Conservation (phyloP, 345 rosid genomes). For the Acer yangbiense region DNA sequence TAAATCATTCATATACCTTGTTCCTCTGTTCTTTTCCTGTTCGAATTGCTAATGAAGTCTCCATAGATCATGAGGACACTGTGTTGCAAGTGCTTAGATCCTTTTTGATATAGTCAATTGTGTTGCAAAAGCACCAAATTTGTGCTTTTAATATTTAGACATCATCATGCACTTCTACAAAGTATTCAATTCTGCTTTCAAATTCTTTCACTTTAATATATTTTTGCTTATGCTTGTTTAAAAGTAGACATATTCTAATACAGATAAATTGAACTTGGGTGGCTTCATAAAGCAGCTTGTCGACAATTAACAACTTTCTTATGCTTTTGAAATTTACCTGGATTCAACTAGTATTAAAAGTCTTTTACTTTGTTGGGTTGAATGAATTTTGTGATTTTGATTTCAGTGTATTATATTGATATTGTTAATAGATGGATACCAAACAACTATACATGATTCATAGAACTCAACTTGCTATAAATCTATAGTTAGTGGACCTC, state of each 20-base stretch:
- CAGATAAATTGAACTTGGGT: background rate
- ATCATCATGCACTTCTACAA: background rate
- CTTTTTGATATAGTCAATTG: too few species aligned
- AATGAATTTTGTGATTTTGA: background rate
- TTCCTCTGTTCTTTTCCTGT: background rate
- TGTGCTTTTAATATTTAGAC: background rate
- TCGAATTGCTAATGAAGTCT: background rate
- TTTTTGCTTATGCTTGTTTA: background rate
- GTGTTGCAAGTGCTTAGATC: too few species aligned
- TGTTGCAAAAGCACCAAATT: background rate
- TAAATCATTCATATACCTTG: background rate
- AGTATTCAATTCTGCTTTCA: background rate
- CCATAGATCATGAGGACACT: background rate
- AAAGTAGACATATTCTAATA: background rate
- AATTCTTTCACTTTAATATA: background rate
- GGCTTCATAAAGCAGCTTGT: background rate
- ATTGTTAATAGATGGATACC: background rate
- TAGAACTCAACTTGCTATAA: background rate
- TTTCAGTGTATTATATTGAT: background rate
- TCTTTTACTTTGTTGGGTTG: background rate
- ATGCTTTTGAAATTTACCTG: background rate
- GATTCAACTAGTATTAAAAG: background rate
- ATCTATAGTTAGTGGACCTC: background rate
- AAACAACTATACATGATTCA: background rate
- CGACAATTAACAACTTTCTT: background rate